Base-by-base conservation (phyloP, 768 basidiomycete genomes). In the Multifurca ochricompacta region DNA sequence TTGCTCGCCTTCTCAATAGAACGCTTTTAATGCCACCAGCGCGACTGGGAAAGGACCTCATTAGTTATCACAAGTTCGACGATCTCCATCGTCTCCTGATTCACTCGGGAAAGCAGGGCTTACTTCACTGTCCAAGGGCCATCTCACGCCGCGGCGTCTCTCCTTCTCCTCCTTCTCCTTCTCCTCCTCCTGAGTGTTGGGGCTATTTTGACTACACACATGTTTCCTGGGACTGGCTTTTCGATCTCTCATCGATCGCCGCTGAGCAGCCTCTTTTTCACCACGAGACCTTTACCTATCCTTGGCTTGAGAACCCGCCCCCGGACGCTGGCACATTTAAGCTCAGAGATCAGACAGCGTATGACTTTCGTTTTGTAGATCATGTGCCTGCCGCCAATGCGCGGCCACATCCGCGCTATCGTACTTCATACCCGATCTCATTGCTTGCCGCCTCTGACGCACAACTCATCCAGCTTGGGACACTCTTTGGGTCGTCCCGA, bases 11-110 rank as follows among this genome's bases (percentile, higher is more conserved):
- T 28, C 77, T 89, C 55, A 82, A 85, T 69, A 83, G 87, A 56
- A 92, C 87, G 10, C 73, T 91, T 30, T 77, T 91, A 59, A 70
- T 90, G 30, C 88, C 90, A n/a, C 84, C 85, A 10, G 73, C 85
- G 27, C 80, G 82, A 35, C 77, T 90, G 6, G 85, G 87, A 35
- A 67, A 61, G 39, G 77, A 73, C 63, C 77, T 83, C 6, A 70
- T 85, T 35, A 79, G 76, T 37, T 88, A 85, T 64, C 70, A 77
- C 56, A 70, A 73, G 51, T 80, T 79, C 63, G 68, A 78, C 58
- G 70, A 71, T 37, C 67, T 88, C 47, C 67, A 68, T 39, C 73
- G 67, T 10, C 68, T 72, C 30, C 56, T 66, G 40, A 53, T 58
- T 13, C 55, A 48, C 16, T 75, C 78, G 1, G 73, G 70, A 39